Conservation (phyloP, 352 stramenopile genomes). For the Phytopythium oedochilum region DNA sequence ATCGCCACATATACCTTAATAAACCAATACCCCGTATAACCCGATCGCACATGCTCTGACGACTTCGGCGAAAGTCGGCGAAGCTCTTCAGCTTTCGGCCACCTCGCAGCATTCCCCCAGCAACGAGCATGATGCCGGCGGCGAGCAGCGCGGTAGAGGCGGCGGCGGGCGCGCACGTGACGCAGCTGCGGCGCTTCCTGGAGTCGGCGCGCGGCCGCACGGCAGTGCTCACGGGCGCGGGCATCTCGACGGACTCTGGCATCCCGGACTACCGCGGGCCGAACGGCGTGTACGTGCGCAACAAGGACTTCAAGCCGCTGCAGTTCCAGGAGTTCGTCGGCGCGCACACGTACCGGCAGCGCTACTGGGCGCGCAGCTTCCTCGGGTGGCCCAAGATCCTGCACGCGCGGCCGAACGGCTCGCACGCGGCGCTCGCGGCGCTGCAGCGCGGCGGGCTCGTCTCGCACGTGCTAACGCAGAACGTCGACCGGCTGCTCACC, state of each 20-base stretch:
- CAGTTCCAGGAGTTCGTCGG: constrained; percentile 92
- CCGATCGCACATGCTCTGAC: no score
- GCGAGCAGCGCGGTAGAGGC: constrained; percentile 9
- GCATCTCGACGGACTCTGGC: constrained; percentile 95
- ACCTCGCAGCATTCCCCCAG: no score
- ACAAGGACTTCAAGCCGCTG: constrained; percentile 93
- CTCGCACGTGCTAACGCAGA: constrained; percentile 92
- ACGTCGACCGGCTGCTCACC: constrained; percentile 95
- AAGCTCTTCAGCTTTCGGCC: not conserved
- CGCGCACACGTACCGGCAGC: constrained; percentile 72
- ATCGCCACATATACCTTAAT: no score
- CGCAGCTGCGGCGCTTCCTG: constrained; percentile 48
- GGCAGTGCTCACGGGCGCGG: constrained; percentile 90
- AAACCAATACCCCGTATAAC: no score
- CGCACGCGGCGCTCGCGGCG: constrained; percentile 85
- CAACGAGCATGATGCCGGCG: not conserved
- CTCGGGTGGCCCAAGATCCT: constrained; percentile 87
- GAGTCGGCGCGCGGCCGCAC: constrained; percentile 43
- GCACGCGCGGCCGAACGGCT: constrained; percentile 76
- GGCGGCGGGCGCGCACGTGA: constrained; percentile 16
- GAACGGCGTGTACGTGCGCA: constrained; percentile 92
- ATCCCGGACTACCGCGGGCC: constrained; percentile 97
- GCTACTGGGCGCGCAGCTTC: constrained; percentile 93
- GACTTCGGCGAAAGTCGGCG: not conserved
- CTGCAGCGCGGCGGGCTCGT: constrained; percentile 54